Base-by-base conservation (phyloP, 768 basidiomycete genomes). In the Suillus americanus region DNA sequence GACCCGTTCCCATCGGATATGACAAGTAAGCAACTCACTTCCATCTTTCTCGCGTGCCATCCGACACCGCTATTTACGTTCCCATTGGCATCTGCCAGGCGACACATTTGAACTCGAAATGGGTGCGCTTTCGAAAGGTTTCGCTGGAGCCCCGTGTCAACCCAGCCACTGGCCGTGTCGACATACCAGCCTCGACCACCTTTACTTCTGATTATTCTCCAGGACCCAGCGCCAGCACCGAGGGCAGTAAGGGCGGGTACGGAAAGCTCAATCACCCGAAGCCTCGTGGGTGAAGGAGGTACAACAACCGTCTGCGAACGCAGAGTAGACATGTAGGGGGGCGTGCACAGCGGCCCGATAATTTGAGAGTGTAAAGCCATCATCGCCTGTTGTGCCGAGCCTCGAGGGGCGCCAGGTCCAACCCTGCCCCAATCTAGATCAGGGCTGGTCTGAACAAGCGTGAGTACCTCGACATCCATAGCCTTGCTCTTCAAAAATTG, bases 11-110 rank as follows among this genome's bases (percentile, higher is more conserved):
- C 40, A 12, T 28, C 33, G 62, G 23, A 40, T 65, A 20, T 23
- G 57, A 50, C 7, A 66, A 20, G 50, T 38, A 56, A 30, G n/a
- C 45, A n/a, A 79, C 89, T 63, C 70, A 94, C 92, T 86, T 97
- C 95, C 93, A 97, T 95, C 79, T 99, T 99, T 64, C 96, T 80
- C 25, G 92, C 89, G 78, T 97, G 95, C 95, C 96, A 99, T 1
- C 97, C 97, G 6, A 97, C 86, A 4, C 90, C 91, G 70, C 90
- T 93, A 73, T 84, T 90, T n/a, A 97, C 94, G 71, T 93, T 92
- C 10, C 95, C 94, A 67, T 93, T 92, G 5, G 91, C 89, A 64
- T 89, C 82, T 12, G 92, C 88, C 25, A 97, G 79, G 61, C 84
- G 82, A 67, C 87, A 85, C 73, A 97, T 80, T 72, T 92, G 91